phyloP scores from a whole-genome alignment of 257 asterid genomes.

The Fraxinus cuspidata region DNA sequence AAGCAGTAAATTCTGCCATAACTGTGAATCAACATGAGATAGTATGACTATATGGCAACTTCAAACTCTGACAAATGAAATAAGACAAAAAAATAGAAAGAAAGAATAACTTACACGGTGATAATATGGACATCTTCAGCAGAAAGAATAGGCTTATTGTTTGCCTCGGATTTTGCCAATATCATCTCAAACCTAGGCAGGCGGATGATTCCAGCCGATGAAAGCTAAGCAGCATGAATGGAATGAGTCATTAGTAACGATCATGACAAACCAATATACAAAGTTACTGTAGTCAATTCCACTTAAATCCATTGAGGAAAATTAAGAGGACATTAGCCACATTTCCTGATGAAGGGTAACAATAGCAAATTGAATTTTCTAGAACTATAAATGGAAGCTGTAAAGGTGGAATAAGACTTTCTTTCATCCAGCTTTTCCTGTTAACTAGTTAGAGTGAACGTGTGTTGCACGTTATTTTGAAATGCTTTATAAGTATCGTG shows the following conservation, averaged over 20 bases:
- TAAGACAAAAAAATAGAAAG: constrained; percentile 6
- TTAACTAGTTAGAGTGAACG: neutral
- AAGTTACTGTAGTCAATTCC: constrained; percentile 2
- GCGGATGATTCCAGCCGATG: constrained; percentile 83
- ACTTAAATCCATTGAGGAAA: neutral
- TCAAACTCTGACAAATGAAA: constrained; percentile 19
- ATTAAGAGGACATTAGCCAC: neutral
- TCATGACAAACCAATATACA: constrained; percentile 17
- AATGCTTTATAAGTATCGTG: no score
- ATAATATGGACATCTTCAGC: constrained; percentile 83
- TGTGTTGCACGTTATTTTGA: no score
- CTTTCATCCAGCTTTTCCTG: neutral
- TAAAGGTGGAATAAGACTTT: constrained; percentile 13
- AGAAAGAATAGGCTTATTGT: constrained; percentile 72
- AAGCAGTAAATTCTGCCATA: constrained; percentile 97
- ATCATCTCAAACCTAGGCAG: constrained; percentile 91
- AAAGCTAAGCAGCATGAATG: constrained; percentile 54
- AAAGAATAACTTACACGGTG: constrained; percentile 63
- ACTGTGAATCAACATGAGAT: constrained; percentile 50
- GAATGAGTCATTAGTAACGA: constrained; percentile 21
- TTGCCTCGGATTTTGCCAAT: constrained; percentile 80
- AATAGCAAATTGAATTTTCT: constrained; percentile 13
- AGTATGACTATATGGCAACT: constrained; percentile 22
- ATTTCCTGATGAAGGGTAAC: constrained; percentile 4
- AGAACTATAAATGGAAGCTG: constrained; percentile 16